Conservation (phyloP, 495 filamentous ascomycete species). For the Aspergillus heteromorphus region DNA sequence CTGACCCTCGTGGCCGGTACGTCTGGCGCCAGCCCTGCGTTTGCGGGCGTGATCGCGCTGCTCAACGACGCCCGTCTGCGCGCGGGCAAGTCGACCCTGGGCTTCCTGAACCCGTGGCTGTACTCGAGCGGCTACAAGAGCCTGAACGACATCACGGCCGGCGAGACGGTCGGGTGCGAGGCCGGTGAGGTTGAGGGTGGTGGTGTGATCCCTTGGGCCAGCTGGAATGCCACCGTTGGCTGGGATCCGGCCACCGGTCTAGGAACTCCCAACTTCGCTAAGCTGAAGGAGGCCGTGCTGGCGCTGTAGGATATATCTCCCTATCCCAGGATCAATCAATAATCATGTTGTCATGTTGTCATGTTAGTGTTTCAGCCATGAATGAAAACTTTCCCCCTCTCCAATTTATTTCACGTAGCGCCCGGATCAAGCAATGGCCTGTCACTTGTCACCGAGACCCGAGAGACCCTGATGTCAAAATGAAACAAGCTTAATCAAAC, state of each 20-base stretch:
- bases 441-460: too few relatives aligned
- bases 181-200: constrained; percentile 10
- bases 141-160: constrained; percentile 51
- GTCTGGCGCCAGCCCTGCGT: constrained; percentile 44
- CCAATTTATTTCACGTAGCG: too few relatives aligned
- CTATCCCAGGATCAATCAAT: too few relatives aligned
- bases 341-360: too few relatives aligned
- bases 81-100: constrained; percentile 40
- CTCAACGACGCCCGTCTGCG: constrained; percentile 48
- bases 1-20: constrained; percentile 40
- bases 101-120: constrained; percentile 46
- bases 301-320: too few relatives aligned
- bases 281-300: constrained; percentile 21
- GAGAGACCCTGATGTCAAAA: background rate
- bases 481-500: background rate
- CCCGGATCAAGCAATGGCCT: too few relatives aligned
- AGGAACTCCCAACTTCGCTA: constrained; percentile 34
- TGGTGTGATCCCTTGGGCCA: constrained; percentile 10
- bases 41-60: constrained; percentile 44
- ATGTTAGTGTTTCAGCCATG: too few relatives aligned
- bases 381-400: too few relatives aligned
- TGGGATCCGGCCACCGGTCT: constrained; percentile 48
- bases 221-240: constrained; percentile 35
- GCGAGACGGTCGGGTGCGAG: constrained; percentile 51
- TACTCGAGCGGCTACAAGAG: background rate